Percentiles rank a stretch among this genome's conserved stretches.
Evolutionary conservation across 352 stramenopile species (phyloP).

Genomic region (Phytophthora macrochlamydospora): DNA sequence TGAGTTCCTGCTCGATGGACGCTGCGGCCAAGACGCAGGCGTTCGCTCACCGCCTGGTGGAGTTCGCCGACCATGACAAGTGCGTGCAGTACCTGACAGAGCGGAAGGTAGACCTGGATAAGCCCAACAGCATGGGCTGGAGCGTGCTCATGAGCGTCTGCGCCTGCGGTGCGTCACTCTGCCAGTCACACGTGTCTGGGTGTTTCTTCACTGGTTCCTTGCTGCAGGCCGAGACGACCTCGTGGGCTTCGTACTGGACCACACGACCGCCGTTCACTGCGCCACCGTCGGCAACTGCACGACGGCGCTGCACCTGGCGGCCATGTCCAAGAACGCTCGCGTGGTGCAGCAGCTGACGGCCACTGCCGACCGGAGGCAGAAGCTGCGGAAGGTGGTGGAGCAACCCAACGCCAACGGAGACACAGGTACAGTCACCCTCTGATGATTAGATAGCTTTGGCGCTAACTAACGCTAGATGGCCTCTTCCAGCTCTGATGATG

Average conservation of each 20-base stretch:
- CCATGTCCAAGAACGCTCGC: conserved; percentile 73
- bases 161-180: conserved; percentile 50
- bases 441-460: neutral
- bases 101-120: conserved; percentile 64
- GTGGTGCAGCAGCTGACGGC: conserved; percentile 63
- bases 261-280: conserved; percentile 60
- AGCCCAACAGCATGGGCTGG: conserved; percentile 62
- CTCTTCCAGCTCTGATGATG: conserved; percentile 78
- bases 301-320: conserved; percentile 78
- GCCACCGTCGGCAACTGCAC: conserved; percentile 70
- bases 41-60: conserved; percentile 78
- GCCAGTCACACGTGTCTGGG: neutral
- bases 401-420: conserved; percentile 75
- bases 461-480: neutral
- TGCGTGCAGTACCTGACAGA: conserved; percentile 71
- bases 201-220: conserved; percentile 2
- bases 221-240: conserved; percentile 65
- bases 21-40: conserved; percentile 44
- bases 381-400: conserved; percentile 58
- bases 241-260: conserved; percentile 56
- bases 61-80: conserved; percentile 65
- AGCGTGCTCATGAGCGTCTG: conserved; percentile 86
- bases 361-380: conserved; percentile 49
- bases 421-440: conserved; percentile 51
- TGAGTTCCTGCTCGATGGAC: neutral